phyloP scores from a whole-genome alignment of 2,329 filamentous ascomycete species.

The Calonectria honghensis region DNA sequence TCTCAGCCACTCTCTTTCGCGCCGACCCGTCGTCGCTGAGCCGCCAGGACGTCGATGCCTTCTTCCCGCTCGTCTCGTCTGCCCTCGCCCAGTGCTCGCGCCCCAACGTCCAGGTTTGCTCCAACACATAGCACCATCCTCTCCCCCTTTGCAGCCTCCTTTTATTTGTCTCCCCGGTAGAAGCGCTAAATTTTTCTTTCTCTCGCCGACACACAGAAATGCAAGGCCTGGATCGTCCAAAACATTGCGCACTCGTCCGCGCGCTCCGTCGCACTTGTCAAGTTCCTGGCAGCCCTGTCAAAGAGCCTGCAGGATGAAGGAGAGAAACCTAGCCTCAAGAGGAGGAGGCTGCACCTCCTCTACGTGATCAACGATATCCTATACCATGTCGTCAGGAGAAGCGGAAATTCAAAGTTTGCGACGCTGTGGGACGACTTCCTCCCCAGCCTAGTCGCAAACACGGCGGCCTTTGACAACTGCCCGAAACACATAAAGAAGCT shows the following conservation, averaged over 20 bases:
- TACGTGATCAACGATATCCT: constrained; percentile 88
- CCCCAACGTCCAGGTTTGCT: constrained; percentile 91
- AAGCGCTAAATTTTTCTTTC: constrained; percentile 55
- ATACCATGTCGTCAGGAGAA: constrained; percentile 78
- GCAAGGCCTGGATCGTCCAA: constrained; percentile 89
- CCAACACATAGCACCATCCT: constrained; percentile 52
- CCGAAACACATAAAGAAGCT: constrained; percentile 81
- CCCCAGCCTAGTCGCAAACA: constrained; percentile 75
- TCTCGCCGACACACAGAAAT: constrained; percentile 77
- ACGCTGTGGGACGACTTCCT: constrained; percentile 75
- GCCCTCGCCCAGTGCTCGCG: constrained; percentile 83
- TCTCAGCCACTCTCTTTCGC: constrained; percentile 83
- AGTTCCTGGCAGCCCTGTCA: constrained; percentile 83
- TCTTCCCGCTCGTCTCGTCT: constrained; percentile 79
- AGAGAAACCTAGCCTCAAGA: constrained; percentile 73
- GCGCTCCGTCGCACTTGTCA: constrained; percentile 81
- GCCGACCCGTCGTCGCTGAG: constrained; percentile 82
- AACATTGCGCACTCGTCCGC: constrained; percentile 81
- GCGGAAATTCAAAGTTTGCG: constrained; percentile 71
- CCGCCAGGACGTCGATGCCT: constrained; percentile 81
- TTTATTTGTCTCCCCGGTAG: constrained; percentile 40
- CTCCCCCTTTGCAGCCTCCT: constrained; percentile 43
- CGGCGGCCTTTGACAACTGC: constrained; percentile 75
- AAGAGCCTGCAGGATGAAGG: constrained; percentile 62
- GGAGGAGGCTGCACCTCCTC: constrained; percentile 83